Base-by-base conservation (phyloP, 371 early-diverging fungal species). In the Smittium culicis region DNA sequence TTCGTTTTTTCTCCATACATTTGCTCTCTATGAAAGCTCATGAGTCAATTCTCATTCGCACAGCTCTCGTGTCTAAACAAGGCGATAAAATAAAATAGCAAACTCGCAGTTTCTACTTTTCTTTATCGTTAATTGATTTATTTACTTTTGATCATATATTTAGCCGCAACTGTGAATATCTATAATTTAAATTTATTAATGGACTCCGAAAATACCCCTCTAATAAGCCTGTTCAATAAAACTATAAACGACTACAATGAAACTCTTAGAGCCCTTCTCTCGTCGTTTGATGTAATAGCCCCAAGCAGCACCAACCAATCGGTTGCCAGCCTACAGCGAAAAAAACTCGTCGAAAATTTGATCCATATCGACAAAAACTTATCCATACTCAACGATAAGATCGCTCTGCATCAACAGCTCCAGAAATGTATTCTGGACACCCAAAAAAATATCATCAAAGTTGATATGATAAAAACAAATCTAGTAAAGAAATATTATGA, bases 361-460 rank as follows among this genome's bases (percentile, higher is more conserved):
- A 66, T 71, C 28, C 20, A 28, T 24, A 65, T 76, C 30, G 77
- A 76, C 71, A 54, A 30, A 16, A 34, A 63, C 8, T 57, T 76
- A 14, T 70, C 72, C 34, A 54, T 55, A 17, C 59, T 76, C 1
- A 69, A 67, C 34, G 35, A 29, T 29, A 73, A 73, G 55, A 66
- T 76, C 8, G 34, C 35, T 24, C 67, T 64, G 16, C 76, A 76
- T 66, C 76, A 76, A 56, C 27, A 27, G 25, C 69, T 72, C 24
- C 76, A 76, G 34, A 69, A 68, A 32, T 69, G 66, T 33, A 76
- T 76, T 34, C 73, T 75, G 34, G 28, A 60, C 1, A 64, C 69
- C 1, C 76, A 76, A 54, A n/a, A 67, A 29, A 54, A 68, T 55
- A 66, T 73, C 1, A 70, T 76, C 35, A 68, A 64, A 2, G 68